Conservation (phyloP, 306 rosid species). For the Glycyrrhiza uralensis region DNA sequence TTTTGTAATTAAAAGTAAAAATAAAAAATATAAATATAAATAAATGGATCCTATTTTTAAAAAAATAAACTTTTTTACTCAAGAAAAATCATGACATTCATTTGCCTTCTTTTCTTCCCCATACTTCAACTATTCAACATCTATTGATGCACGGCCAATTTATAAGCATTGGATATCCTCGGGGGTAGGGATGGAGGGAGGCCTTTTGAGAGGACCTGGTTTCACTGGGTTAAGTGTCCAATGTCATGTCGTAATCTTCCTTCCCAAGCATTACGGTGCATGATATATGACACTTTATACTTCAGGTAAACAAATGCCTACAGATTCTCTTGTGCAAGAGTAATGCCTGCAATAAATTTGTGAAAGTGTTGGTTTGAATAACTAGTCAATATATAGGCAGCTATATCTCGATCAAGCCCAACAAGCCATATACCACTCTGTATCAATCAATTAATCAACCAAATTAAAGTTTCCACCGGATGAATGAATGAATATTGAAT, state of each 20-base stretch:
- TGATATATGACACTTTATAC: neutral
- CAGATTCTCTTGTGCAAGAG: neutral
- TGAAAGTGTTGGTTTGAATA: neutral
- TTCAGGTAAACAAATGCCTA: neutral
- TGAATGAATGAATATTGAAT: neutral
- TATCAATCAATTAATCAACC: neutral
- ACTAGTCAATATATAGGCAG: neutral
- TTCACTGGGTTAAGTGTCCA: neutral
- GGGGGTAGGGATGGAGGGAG: neutral
- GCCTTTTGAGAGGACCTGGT: neutral
- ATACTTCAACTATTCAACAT: too few species aligned
- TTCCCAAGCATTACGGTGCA: neutral
- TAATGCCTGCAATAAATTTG: neutral
- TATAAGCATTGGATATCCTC: neutral
- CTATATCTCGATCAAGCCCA: neutral
- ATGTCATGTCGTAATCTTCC: slow-evolving; percentile 20
- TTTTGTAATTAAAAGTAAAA: too few species aligned
- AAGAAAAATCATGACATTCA: too few species aligned
- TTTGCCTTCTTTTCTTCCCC: too few species aligned
- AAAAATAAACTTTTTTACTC: too few species aligned
- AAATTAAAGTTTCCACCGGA: neutral
- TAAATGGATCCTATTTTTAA: too few species aligned
- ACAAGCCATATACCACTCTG: neutral
- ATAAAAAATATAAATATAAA: too few species aligned
- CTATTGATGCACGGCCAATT: neutral